Evolutionary conservation across 805 yeast species (phyloP), one percentile per base, ranked within the genome.

Genomic region (Candida endomychidarum): DNA sequence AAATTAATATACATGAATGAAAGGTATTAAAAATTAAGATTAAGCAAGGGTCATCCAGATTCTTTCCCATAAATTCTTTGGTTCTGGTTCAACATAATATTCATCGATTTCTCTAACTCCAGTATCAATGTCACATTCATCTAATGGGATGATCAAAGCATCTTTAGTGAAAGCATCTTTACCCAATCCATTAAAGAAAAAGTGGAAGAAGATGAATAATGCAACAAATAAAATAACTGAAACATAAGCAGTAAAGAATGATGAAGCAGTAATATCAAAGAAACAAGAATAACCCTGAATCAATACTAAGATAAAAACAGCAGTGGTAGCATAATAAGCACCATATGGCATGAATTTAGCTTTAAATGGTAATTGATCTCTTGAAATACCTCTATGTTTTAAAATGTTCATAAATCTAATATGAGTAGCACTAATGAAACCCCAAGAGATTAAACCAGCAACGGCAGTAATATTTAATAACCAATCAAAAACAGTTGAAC

Each of bases 371-470:
- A 86, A 69, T 8, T 75, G 71, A 50, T 81, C 80, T 53, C 95
- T 67, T 18, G 81, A 67, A 41, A 84, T 80, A 37, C 81, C 80
- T 58, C 88, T 77, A 16, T 66, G 57, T 50, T 73, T 75, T 51
- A 86, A 63, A 23, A 83, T 81, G 28, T 67, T 60, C 81, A 83
- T 83, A 63, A 83, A 84, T 57, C 90, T 70, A 42, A 84, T 62
- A 60, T 83, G 90, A 2, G 84, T 68, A 33, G 75, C 60, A 20
- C 81, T 71, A 45, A 83, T 82, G 57, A 78, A 75, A 35, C 79
- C 73, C 90, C 90, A 82, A 12, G 86, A 74, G 50, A 83, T 80
- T 49, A 83, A 71, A 43, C 90, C 90, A 8, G 89, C 81, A 35
- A 83, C 82, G 20, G 86, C 85, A n/a, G 86, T 76, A 51, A 84